Evolutionary conservation across 306 rosid species (phyloP), one percentile per base, ranked within the genome.

Genomic region (Trichosanthes truncata): DNA sequence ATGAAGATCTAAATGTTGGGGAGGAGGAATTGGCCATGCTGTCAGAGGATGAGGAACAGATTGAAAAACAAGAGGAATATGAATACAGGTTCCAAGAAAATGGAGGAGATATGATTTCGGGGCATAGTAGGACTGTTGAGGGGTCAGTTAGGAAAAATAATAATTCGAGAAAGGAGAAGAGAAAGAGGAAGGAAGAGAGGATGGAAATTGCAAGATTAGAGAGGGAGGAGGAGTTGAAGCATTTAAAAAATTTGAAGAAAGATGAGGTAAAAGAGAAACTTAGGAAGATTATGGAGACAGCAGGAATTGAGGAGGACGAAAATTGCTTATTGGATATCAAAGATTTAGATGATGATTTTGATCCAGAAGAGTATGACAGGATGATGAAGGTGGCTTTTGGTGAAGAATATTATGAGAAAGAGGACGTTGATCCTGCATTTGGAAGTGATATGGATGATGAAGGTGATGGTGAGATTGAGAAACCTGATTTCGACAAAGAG

Each of bases 171-270:
- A 93, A 89, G 83, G 93, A 92, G 83, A 97, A 91, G 87, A 84
- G 99, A 80, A 91, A 89, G 88, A 89, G 84, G 76, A 95, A 93
- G 86, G 96, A 95, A 79, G 97, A 95, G 87, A 91, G 97, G 80
- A 88, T 87, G 91, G 97, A 89, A 86, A 84, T 86, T 74, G 93
- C 89, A 9, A 89, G 84, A 85, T 80, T 87, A 80, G 97, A 91
- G 89, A 89, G 93, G 89, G 93, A 93, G 84, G 97, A 91, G 88
- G 99, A 95, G 81, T 80, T 95, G 89, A 93, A 91, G 68, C 94
- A 85, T 83, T 81, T 93, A 71, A 95, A 93, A 82, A 95, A 95
- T 87, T 83, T 91, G 89, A 95, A 93, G 90, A 93, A 90, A 89
- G 91, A 95, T 82, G 97, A 95, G 85, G 93, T 91, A 56, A 85